Evolutionary conservation across 805 yeast genomes (phyloP), one percentile per base, ranked within the genome.

Genomic region (Yarrowia sp.): DNA sequence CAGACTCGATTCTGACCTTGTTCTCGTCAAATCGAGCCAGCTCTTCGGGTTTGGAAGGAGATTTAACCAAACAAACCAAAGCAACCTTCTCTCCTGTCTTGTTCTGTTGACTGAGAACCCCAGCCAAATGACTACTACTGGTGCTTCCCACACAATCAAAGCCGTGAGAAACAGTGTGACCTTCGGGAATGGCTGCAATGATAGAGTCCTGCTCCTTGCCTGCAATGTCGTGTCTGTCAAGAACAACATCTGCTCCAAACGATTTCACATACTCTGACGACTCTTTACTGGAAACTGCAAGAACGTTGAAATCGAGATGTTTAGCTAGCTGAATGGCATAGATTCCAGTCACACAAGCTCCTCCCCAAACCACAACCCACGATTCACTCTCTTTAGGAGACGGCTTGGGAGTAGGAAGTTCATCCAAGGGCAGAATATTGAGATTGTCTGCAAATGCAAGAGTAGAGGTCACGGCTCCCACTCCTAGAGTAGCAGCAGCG

Each of bases 261-360:
- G 68, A 65, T 14, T 55, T 56, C 14, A 65, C 68, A 15, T 55
- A 55, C 13, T 52, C 38, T 1, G 44, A 13, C 6, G 40, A 33
- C 24, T 65, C 52, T 20, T 53, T 50, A 20, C 68, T 65, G 24
- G 67, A 19, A 2, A 56, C 33, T 8, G 68, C 68, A 34, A 65
- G 40, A 4, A 65, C 68, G 15, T 65, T 65, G 49, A 65, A 38
- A 6, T 34, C 49, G 9, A 20, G 20, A 55, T 65, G 49, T 20
- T 65, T 65, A 20, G 68, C 68, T 3, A 65, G 66, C 12, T 65
- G 68, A 10, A 65, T 56, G 13, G 66, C 63, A n/a, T 42, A 65
- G 24, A 56, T 24, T 12, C 68, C 68, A 12, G 68, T 65, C 9
- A 65, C 68, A 30, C 68, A 65, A 13, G 68, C 63, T 6, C 68